Evolutionary conservation across 2,329 filamentous ascomycete species (phyloP), one percentile per base, ranked within the genome.

Genomic region (Monilinia polystroma): DNA sequence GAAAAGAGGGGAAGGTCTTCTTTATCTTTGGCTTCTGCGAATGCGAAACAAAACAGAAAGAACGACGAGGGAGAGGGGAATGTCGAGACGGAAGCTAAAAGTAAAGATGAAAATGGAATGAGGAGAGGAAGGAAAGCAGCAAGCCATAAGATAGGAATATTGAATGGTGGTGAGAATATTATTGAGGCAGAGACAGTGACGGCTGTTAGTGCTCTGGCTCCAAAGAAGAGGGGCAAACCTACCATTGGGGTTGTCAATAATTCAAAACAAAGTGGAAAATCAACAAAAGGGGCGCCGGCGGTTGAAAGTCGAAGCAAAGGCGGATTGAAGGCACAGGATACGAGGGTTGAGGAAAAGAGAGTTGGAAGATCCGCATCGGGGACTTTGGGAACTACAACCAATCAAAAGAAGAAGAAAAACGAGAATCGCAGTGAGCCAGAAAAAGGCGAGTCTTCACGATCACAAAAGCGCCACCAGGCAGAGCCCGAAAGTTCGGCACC

Each of bases 151-250:
- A 53, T 51, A 41, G 57, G 41, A 38, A 11, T 32, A 12, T 18
- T 62, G 41, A 38, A 43, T 41, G 52, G 23, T 35, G 23, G 35
- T 47, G 32, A 8, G 8, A 29, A 51, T 51, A 29, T 62, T 8
- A 12, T 51, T 20, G 63, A 66, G 32, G 53, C 55, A 1, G 63
- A 66, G 32, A 66, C 55, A 2, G 47, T 51, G 12, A 51, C 57
- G 38, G 55, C 47, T 8, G 35, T 60, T 32, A 66, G 63, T 60
- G 51, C 58, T 35, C 23, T 62, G 14, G 58, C 58, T 2, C 58
- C 45, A 14, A 59, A 56, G 64, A 69, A 62, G 20, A 43, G 23
- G 29, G 59, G 43, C 26, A 59, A 35, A 53, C 52, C 54, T 47
- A 10, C 65, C 26, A 16, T 54, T 0, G 26, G 52, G 26, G 32